Base-by-base conservation (phyloP, 805 yeast genomes). In the Tetrapisispora nanseiensis region DNA sequence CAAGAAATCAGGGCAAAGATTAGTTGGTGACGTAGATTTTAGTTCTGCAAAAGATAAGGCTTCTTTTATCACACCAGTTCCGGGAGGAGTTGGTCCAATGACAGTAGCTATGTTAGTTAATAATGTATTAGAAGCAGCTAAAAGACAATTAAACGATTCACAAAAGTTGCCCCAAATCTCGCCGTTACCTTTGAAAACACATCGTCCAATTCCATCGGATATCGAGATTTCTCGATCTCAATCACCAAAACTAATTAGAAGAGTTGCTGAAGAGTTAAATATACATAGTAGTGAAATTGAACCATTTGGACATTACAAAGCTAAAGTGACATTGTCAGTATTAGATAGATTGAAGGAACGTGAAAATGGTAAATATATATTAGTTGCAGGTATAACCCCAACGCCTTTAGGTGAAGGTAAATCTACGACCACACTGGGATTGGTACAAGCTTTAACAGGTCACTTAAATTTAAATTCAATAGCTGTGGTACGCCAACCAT, bases 41-140 rank as follows among this genome's bases (percentile, higher is more conserved):
- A 82, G 70, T 42, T 67, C 78, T 24, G 89, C 86, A 42, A 63
- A 71, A 44, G 63, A 67, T 30, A 74, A 69, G 49, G 80, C 87
- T 4, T 69, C 80, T 7, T 75, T 72, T 52, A 75, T 92, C 48
- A 89, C 97, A 6, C 98, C 98, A 15, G 98, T 90, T 43, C 98
- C 98, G 26, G 97, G 97, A 60, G 97, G 97, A 54, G 97, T 90
- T 48, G 98, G 98, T 32, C 98, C 98, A 50, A 90, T 90, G 97
- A 90, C 98, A 22, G 97, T 90, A 37, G 95, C 95, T 32, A 87
- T 89, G 96, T 76, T 90, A 46, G 75, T 89, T 48, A 75, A 82
- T 50, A 90, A 92, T 57, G 90, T 90, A 10, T 70, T 79, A 44
- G 72, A 75, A 50, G 86, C 95, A 40, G 95, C 97, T 18, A 71